Base-by-base conservation (phyloP, 208 protist species). In the Wallacemonas sp. region DNA sequence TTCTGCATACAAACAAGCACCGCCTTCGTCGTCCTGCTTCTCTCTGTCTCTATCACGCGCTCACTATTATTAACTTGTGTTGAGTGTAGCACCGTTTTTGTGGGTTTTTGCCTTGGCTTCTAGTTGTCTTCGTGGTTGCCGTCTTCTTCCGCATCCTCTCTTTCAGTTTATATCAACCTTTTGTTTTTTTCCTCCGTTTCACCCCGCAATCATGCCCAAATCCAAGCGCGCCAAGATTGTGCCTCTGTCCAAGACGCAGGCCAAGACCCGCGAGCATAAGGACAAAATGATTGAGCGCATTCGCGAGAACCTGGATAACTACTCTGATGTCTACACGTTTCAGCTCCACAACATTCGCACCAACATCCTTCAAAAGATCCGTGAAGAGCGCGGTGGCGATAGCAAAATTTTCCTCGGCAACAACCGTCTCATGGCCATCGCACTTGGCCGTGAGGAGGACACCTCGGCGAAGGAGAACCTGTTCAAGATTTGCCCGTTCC, bases 341-440 rank as follows among this genome's bases (percentile, higher is more conserved):
- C 30, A 84, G 54, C 76, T 96, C 22, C 80, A 87, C 65, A 96
- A 97, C 79, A 80, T 92, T 2, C 84, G 93, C 46, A 96, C 89
- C 1, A 93, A 85, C 69, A 90, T 94, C 69, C 76, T 97, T 8
- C 94, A 98, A 78, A 77, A 95, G 53, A 92, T 98, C 36, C 90
- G 94, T 24, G 82, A 92, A 53, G 87, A 96, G 66, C 92, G 84
- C n/a, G 77, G 46, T 14, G 77, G 8, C n/a, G 85, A 94, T 66
- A 94, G 87, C 68, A 75, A 86, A 27, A 73, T 98, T 33, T 98
- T 98, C 64, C 76, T 98, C 14, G 96, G 96, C 41, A 97, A 97
- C 76, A 98, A 98, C 76, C 95, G 96, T 59, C 72, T 98, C 33
- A 97, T 98, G 86, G 79, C 80, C 69, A 81, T 97, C 62, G 95